These are phyloP conservation scores for Leccinum obscurum DNA, from an alignment of 768 basidiomycete species.

Conservation along the genomic window DNA sequence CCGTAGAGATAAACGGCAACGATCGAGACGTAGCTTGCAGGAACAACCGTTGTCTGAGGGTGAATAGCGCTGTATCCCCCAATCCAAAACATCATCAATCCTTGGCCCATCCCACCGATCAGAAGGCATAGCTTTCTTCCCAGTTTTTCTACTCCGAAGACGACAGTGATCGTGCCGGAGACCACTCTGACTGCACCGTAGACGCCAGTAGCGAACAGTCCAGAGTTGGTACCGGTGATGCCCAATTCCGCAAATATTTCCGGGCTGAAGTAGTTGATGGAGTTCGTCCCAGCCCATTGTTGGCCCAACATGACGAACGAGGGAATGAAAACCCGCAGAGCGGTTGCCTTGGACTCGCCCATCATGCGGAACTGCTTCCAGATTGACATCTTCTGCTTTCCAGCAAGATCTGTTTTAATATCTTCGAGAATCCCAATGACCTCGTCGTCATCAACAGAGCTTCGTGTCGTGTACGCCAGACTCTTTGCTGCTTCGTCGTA, in stretches of 20 bases:
- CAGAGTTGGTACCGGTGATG: constrained; percentile 41
- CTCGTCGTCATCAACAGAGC: constrained; percentile 28
- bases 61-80: too few relatives aligned
- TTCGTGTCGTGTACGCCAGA: constrained; percentile 34
- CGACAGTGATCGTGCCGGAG: too few relatives aligned
- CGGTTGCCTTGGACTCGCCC: constrained; percentile 42
- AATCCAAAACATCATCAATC: too few relatives aligned
- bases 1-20: too few relatives aligned
- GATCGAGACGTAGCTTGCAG: too few relatives aligned
- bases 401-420: constrained; percentile 47
- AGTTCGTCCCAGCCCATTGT: constrained; percentile 55
- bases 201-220: constrained; percentile 51
- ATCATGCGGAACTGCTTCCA: constrained; percentile 41
- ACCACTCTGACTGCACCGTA: constrained; percentile 43
- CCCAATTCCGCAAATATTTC: constrained; percentile 50
- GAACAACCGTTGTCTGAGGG: too few relatives aligned
- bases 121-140: too few relatives aligned
- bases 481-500: constrained; percentile 42
- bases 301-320: constrained; percentile 47
- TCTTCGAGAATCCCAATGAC: constrained; percentile 43
- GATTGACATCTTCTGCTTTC: constrained; percentile 38
- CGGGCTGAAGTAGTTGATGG: constrained; percentile 57
- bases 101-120: too few relatives aligned
- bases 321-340: constrained; percentile 47
- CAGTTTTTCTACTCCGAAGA: too few relatives aligned